phyloP scores from a whole-genome alignment of 306 rosid species.

The Vigna mungo region DNA sequence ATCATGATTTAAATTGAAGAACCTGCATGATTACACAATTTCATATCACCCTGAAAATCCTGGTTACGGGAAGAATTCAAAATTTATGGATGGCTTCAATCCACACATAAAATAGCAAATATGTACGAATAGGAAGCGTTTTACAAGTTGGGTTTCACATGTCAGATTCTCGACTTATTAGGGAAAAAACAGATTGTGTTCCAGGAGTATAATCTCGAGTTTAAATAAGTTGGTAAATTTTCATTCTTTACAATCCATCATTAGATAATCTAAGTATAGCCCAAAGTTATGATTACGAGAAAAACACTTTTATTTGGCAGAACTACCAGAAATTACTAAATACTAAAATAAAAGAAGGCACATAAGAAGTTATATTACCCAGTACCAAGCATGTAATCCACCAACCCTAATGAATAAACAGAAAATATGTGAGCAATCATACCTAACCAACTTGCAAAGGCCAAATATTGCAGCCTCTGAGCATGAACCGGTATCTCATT shows the following conservation, averaged over 20 bases:
- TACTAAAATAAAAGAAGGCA: conserved; percentile 21
- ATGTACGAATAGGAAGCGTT: too few species aligned
- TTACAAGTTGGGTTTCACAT: too few species aligned
- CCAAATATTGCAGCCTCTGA: conserved; percentile 93
- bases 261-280: conserved; percentile 11
- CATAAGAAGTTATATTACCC: conserved; percentile 9
- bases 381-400: conserved; percentile 1
- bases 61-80: too few species aligned
- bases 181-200: too few species aligned
- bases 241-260: conserved; percentile 14
- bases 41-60: too few species aligned
- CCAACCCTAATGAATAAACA: conserved; percentile 31
- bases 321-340: not conserved
- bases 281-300: not conserved
- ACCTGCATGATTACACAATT: too few species aligned
- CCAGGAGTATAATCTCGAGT: not conserved
- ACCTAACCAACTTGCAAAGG: conserved; percentile 99
- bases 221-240: not conserved
- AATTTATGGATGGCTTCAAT: too few species aligned
- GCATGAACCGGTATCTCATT: conserved; percentile 96
- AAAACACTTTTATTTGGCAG: conserved; percentile 1
- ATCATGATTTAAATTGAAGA: too few species aligned
- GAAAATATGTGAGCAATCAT: conserved; percentile 41
- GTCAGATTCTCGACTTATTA: too few species aligned
- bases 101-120: too few species aligned